Evolutionary conservation across 441 rosid species (phyloP), one percentile per base, ranked within the genome.

Genomic region (Euphorbia celastroides): DNA sequence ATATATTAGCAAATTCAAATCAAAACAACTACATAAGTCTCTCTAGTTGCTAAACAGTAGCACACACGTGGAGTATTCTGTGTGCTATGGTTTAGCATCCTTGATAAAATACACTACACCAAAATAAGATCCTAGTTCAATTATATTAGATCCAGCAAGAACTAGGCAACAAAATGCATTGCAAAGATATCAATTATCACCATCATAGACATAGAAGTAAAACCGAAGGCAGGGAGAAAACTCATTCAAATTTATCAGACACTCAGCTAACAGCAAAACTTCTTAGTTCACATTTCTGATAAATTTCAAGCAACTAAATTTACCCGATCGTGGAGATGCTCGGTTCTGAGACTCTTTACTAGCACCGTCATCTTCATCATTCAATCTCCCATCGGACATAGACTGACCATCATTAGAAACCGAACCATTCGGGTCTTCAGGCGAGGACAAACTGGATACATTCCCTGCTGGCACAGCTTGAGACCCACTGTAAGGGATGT

Each of bases 351-450:
- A 78, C 74, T 86, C 96, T 72, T 88, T 91, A 66, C 77, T 76
- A 57, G 76, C 72, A 26, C 58, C 88, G 51, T 81, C 83, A 44
- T 79, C 82, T 64, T 87, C 96, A 32, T 80, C 93, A 64, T 83
- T 78, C 75, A 75, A 57, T 16, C 82, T 75, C 62, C 77, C 81
- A 68, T 84, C 81, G 2, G 95, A 84, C 10, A 73, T 73, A 1
- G 95, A 82, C 27, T 78, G 88, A 65, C 75, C 89, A 71, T 82
- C 91, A 70, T 85, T 89, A 2, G 96, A 89, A 54, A 85, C 86
- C 0, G 93, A 86, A 67, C 75, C 93, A 57, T 86, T 77, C 5
- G 81, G 72, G 36, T 82, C 74, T 31, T 85, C 88, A 65, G 86
- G 60, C 31, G 96, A 82, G n/a, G 94, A 83, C 8, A 86, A 79